Conservation (phyloP, 257 asterid genomes). For the Solanum lycopersicoides region DNA sequence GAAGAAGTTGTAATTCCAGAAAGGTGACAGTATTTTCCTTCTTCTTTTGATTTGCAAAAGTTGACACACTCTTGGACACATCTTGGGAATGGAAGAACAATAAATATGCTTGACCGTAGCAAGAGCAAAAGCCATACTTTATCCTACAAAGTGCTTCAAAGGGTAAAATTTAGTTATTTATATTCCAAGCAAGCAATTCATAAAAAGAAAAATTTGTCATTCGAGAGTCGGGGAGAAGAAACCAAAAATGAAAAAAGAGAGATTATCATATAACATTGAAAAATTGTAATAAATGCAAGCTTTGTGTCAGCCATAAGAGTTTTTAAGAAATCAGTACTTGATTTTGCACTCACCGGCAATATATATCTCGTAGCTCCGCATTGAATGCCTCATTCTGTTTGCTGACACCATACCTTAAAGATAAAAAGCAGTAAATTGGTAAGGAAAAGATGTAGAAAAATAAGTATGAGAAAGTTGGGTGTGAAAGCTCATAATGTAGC, state of each 20-base stretch:
- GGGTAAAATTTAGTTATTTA: not conserved
- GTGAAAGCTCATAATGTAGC: not conserved
- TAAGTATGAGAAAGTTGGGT: not conserved
- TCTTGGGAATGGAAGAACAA: not conserved
- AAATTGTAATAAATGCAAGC: not conserved
- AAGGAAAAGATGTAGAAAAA: not conserved
- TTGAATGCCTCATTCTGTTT: conserved; percentile 80
- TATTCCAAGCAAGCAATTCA: not conserved
- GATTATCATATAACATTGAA: not conserved
- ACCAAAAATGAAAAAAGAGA: not conserved
- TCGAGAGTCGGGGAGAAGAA: not conserved
- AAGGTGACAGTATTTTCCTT: not conserved
- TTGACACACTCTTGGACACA: not conserved
- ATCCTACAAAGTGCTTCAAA: not conserved
- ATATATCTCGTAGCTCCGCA: conserved; percentile 86
- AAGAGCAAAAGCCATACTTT: not conserved
- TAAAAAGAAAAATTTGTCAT: not conserved
- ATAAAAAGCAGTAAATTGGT: not conserved
- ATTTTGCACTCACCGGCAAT: conserved; percentile 52
- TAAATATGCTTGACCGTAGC: not conserved
- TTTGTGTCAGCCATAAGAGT: not conserved
- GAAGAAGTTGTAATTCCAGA: not conserved
- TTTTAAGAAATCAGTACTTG: not conserved
- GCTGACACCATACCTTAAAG: conserved; percentile 80
- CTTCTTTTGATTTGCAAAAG: not conserved